Percentiles rank a stretch among this genome's conserved stretches.
These are phyloP conservation scores for Jacaranda mimosifolia DNA, from an alignment of 257 asterid species.

Conservation along the genomic window DNA sequence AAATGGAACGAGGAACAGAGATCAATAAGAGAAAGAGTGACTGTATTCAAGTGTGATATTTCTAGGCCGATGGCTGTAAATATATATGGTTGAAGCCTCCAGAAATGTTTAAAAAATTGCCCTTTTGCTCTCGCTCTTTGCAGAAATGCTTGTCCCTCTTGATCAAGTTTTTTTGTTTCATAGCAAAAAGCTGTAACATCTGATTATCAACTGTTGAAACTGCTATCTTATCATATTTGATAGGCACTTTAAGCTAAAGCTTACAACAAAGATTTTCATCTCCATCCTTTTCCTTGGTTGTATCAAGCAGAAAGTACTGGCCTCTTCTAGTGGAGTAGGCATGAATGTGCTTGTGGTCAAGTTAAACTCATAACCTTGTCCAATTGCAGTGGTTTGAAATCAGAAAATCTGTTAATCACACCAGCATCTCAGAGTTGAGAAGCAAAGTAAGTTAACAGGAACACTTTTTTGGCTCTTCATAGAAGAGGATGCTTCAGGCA, in stretches of 20 bases:
- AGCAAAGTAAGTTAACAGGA: too few relatives aligned
- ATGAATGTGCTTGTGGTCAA: neutral
- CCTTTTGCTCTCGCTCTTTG: neutral
- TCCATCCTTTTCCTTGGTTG: neutral
- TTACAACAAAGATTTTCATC: neutral
- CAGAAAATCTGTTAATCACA: neutral
- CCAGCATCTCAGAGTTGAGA: neutral
- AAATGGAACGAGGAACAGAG: neutral
- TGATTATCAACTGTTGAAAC: neutral
- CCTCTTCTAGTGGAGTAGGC: neutral
- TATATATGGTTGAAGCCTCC: too few relatives aligned
- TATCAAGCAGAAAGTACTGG: neutral
- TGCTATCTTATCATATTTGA: neutral
- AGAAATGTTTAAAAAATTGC: neutral
- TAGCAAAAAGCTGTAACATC: too few relatives aligned
- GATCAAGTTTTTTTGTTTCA: neutral
- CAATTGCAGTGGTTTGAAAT: neutral
- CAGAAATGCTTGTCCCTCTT: conserved; percentile 1
- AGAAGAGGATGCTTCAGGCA: neutral
- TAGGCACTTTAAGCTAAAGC: neutral
- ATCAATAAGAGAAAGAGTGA: neutral
- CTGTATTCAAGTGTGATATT: conserved; percentile 3
- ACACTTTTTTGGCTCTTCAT: too few relatives aligned
- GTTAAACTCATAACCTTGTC: neutral
- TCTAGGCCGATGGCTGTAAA: neutral